phyloP scores from a whole-genome alignment of 352 stramenopile species.

The Phytophthora cactorum region DNA sequence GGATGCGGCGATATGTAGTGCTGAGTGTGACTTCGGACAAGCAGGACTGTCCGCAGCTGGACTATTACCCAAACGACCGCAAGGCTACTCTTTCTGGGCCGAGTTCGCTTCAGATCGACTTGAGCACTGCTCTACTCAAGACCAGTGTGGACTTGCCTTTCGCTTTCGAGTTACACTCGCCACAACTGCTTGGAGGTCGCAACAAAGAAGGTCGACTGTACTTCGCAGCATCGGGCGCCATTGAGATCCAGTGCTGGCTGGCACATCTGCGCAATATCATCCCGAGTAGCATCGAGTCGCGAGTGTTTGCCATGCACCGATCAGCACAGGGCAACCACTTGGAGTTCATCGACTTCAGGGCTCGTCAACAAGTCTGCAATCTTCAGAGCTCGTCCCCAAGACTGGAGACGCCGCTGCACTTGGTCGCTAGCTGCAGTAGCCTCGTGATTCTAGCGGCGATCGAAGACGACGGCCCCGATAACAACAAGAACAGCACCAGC shows the following conservation, averaged over 20 bases:
- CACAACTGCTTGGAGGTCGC: conserved; percentile 73
- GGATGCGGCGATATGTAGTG: conserved; percentile 82
- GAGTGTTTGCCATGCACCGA: conserved; percentile 83
- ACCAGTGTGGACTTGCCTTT: conserved; percentile 82
- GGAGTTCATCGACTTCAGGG: conserved; percentile 70
- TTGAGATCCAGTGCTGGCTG: conserved; percentile 92
- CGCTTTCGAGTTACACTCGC: conserved; percentile 92
- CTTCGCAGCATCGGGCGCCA: conserved; percentile 83
- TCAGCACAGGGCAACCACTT: conserved; percentile 56
- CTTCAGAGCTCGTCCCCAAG: conserved; percentile 25
- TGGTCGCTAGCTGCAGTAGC: conserved; percentile 53
- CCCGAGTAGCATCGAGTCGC: conserved; percentile 74
- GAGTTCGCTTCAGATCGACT: conserved; percentile 64
- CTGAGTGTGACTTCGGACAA: conserved; percentile 43
- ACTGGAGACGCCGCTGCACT: conserved; percentile 72
- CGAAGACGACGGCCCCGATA: conserved; percentile 24
- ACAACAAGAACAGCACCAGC: conserved; percentile 26
- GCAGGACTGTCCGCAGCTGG: conserved; percentile 51
- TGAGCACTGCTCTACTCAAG: conserved; percentile 75
- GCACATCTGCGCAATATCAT: conserved; percentile 80
- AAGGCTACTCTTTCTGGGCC: conserved; percentile 40
- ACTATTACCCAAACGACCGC: conserved; percentile 76
- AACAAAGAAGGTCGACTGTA: conserved; percentile 91
- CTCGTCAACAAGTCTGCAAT: conserved; percentile 57
- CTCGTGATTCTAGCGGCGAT: conserved; percentile 33